phyloP scores from a whole-genome alignment of 2,329 filamentous ascomycete species.

The Colletotrichum lindemuthianum region DNA sequence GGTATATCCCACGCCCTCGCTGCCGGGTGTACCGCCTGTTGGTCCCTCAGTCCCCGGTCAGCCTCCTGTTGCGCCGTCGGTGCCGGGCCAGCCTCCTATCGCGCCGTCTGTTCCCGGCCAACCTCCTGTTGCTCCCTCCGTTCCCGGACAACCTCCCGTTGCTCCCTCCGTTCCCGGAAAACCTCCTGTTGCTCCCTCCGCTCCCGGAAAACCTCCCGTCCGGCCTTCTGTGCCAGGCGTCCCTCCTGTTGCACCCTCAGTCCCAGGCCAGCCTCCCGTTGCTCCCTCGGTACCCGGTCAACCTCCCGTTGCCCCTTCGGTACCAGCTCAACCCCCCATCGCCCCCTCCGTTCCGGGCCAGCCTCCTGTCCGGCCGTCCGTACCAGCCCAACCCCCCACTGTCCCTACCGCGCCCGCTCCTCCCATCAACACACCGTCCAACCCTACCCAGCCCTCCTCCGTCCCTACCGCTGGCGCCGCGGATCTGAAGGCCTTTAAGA shows the following conservation, averaged over 20 bases:
- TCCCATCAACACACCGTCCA: not conserved
- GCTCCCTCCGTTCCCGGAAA: not conserved
- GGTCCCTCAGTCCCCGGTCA: too few species aligned
- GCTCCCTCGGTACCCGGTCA: too few species aligned
- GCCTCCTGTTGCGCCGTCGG: too few species aligned
- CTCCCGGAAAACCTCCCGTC: not conserved
- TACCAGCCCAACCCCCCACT: not conserved
- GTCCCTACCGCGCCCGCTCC: not conserved
- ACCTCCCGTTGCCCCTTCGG: not conserved
- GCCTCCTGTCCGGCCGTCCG: not conserved
- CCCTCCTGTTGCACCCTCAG: not conserved
- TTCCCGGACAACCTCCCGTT: not conserved
- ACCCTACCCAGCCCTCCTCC: not conserved
- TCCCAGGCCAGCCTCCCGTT: not conserved
- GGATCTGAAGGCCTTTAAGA: slow-evolving; percentile 1
- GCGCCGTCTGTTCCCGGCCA: not conserved
- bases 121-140: not conserved
- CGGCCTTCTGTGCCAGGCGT: not conserved
- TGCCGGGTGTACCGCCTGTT: too few species aligned
- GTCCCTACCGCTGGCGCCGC: slow-evolving; percentile 8
- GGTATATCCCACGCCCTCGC: too few species aligned
- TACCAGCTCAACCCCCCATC: not conserved
- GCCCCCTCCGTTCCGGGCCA: not conserved
- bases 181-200: not conserved
- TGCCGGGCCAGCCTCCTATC: not conserved